Evolutionary conservation across 192 early-diverging fungal species (phyloP), one percentile per base, ranked within the genome.

Genomic region (Umbelopsis sp.): DNA sequence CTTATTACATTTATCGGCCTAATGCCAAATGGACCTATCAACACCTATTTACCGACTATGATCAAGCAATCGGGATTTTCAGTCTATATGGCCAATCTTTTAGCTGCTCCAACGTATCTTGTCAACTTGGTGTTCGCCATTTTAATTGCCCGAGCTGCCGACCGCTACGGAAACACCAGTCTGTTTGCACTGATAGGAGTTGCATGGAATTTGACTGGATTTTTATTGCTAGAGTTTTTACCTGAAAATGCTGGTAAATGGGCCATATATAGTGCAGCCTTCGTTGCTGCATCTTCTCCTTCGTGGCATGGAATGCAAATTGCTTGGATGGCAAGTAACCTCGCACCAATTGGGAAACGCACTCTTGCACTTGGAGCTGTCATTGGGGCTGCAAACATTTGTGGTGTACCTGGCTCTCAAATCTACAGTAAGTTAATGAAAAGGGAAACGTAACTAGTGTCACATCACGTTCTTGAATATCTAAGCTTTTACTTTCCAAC

Each of bases 171-270:
- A n/a, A 65, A 74, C 32, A 69, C 68, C 20, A 45, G 66, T 24
- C 45, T 62, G 41, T 67, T 69, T 47, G 73, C 67, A 20, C 34
- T 74, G 8, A 59, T 74, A 9, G 41, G 66, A 4, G 52, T 49
- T 1, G 14, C 32, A 12, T 66, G 81, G 70, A 75, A 73, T 2
- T 66, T 80, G 25, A 34, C 72, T 47, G 75, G 77, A 6, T 45
- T 74, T 8, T 43, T 72, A 11, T 69, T 72, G 17, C 71, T 82
- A 12, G 77, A 77, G 0, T 59, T 71, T 4, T 59, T 82, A 22
- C 81, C 78, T 10, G 70, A 43, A 4, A 70, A 75, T 45, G 68
- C 77, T 26, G 72, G 68, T 67, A 74, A 74, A 24, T 76, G 75
- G 36, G 73, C 66, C 24, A 56, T 69, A 4, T 74, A 74, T 47